Conservation (phyloP, 2,329 filamentous ascomycete genomes). For the Ambrosiella xylebori region DNA sequence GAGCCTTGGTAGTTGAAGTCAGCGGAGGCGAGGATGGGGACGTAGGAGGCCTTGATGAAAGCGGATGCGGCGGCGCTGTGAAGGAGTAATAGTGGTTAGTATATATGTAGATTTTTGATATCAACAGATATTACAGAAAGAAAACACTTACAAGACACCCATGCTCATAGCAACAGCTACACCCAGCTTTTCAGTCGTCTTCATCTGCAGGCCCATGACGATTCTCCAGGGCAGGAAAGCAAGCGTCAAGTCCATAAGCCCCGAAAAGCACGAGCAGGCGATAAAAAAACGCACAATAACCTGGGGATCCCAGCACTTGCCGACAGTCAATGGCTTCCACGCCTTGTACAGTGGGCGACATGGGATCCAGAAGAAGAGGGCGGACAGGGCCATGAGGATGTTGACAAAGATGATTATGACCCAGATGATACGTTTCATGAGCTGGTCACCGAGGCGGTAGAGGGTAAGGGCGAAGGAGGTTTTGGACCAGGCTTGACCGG, state of each 20-base stretch:
- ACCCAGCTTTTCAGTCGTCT: constrained; percentile 17
- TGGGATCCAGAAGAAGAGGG: constrained; percentile 17
- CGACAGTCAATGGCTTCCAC: constrained; percentile 15
- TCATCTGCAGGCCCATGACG: constrained; percentile 18
- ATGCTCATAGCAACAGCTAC: constrained; percentile 17
- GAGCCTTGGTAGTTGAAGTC: constrained; percentile 10
- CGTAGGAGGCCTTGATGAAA: constrained; percentile 9
- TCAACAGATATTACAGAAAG: neutral
- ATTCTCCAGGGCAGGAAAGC: constrained; percentile 17
- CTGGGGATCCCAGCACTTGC: constrained; percentile 16
- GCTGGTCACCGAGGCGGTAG: constrained; percentile 17
- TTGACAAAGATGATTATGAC: constrained; percentile 17
- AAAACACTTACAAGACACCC: constrained; percentile 17
- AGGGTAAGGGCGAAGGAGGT: constrained; percentile 19
- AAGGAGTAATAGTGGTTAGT: neutral
- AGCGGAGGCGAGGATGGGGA: neutral
- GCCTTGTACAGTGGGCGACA: constrained; percentile 17
- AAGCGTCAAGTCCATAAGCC: constrained; percentile 14
- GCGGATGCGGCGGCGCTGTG: constrained; percentile 9
- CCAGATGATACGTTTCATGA: constrained; percentile 17
- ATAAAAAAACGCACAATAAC: constrained; percentile 8
- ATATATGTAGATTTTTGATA: neutral
- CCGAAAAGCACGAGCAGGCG: constrained; percentile 13
- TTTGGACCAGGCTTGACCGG: constrained; percentile 13
- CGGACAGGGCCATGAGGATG: constrained; percentile 15